A percentile compares a stretch with the other conserved stretches of the same genome.
Evolutionary conservation across 768 basidiomycete species (phyloP).

Genomic region (Holtermannia corniformis): DNA sequence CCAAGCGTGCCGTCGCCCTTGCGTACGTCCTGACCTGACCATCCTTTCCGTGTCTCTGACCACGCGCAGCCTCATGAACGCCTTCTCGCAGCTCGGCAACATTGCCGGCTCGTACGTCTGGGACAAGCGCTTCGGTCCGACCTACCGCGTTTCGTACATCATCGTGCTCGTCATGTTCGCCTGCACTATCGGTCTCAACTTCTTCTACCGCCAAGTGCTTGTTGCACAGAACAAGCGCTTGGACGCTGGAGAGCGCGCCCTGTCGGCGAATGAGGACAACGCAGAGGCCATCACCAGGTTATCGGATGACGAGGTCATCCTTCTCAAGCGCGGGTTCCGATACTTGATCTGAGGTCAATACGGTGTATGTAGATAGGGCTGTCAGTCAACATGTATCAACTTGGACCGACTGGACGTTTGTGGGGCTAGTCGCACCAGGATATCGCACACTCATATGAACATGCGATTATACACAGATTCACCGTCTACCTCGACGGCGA

Average conservation of each 20-base stretch:
- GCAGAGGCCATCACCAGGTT: conserved; percentile 16
- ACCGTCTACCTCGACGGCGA: too few relatives aligned
- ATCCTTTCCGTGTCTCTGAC: conserved; percentile 7
- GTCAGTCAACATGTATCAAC: too few relatives aligned
- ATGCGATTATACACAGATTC: too few relatives aligned
- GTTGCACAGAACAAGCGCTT: conserved; percentile 39
- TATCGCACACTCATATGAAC: too few relatives aligned
- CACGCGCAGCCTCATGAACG: conserved; percentile 52
- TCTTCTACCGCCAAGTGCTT: conserved; percentile 37
- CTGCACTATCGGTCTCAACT: conserved; percentile 48
- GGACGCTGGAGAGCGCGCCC: conserved; percentile 34
- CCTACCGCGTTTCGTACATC: conserved; percentile 50
- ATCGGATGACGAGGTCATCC: conserved; percentile 14
- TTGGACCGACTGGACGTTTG: too few relatives aligned
- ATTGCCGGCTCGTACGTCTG: conserved; percentile 64
- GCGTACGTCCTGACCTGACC: conserved; percentile 42
- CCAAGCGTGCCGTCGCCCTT: conserved; percentile 80
- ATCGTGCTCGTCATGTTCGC: conserved; percentile 59
- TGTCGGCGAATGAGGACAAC: conserved; percentile 18
- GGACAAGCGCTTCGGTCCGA: conserved; percentile 41
- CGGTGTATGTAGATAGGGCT: too few relatives aligned
- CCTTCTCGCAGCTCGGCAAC: conserved; percentile 73
- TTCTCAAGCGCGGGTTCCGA: conserved; percentile 25
- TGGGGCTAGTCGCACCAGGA: too few relatives aligned
- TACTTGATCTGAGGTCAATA: conserved; percentile 23